phyloP scores from a whole-genome alignment of 306 rosid species.

The Medicago ruthenica region DNA sequence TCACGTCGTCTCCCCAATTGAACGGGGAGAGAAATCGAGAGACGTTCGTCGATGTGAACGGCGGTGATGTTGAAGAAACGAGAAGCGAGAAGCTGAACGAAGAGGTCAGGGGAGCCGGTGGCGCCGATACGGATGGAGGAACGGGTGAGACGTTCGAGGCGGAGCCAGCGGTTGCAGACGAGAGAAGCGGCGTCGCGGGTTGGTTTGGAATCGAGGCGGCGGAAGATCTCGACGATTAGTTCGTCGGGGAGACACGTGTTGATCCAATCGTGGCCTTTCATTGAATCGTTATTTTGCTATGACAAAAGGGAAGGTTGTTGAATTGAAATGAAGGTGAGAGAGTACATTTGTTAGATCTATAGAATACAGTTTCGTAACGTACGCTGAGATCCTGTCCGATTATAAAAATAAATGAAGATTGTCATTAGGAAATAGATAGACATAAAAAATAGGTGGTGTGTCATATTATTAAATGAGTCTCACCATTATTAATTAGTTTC shows the following conservation, averaged over 20 bases:
- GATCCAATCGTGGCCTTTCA: constrained; percentile 76
- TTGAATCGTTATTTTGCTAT: not conserved
- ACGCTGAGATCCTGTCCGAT: no score
- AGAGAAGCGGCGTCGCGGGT: constrained; percentile 86
- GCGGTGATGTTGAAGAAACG: constrained; percentile 71
- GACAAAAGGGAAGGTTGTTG: not conserved
- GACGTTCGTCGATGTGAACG: constrained; percentile 79
- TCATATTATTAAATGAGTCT: no score
- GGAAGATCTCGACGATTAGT: constrained; percentile 77
- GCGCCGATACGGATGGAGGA: constrained; percentile 80
- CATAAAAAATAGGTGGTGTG: no score
- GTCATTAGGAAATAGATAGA: no score
- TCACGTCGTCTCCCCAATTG: constrained; percentile 60
- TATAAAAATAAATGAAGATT: no score
- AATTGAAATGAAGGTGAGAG: no score
- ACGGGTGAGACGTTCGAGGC: constrained; percentile 81
- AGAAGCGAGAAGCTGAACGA: constrained; percentile 60
- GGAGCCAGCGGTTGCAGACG: constrained; percentile 89
- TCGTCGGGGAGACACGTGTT: constrained; percentile 82
- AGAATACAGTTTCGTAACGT: no score
- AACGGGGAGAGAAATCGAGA: constrained; percentile 62
- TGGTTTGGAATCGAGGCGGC: constrained; percentile 62
- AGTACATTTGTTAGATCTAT: no score
- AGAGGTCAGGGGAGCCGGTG: constrained; percentile 73
- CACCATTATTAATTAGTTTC: no score